Evolutionary conservation across 176 grass and related monocot genomes (phyloP), one percentile per base, ranked within the genome.

Genomic region (Hordeum marinum): DNA sequence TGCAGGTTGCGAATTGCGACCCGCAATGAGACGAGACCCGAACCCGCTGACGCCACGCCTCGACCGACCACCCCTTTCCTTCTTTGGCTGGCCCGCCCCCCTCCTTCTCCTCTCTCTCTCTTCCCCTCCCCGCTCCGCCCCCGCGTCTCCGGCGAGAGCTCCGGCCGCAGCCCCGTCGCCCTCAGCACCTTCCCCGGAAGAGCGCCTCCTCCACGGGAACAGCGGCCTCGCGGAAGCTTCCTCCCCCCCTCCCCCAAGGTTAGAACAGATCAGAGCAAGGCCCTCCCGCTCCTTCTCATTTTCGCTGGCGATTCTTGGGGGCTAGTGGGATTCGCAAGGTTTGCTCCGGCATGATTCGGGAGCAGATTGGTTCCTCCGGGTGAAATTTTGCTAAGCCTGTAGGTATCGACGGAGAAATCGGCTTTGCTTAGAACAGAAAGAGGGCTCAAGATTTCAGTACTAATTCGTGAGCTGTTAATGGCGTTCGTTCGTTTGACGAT

Each of bases 201-300:
- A 31, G 23, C 11, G 24, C 26, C 37, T 40, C 71, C 31, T 43
- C 31, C 12, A 9, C 68, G 41, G 66, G 36, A 39, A 18, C 1
- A 74, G 42, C 5, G 31, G 41, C 6, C 72, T 63, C 48, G 52
- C 11, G 60, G 34, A 39, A 36, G 24, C 6, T 63, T 27, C 20
- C 35, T 79, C 12, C 20, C 46, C 35, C 24, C 5, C 14, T n/a
- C 10, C 15, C 21, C 55, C 29, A 72, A 90, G 84, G 84, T 86
- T n/a, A 90, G 84, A 79, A 74, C 80, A 87, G 84, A 86, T 90
- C 84, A 83, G 88, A 71, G 13, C 78, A 63, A 6, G 36, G 36
- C 10, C 15, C 9, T 15, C 29, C 64, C 8, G 32, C 20, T n/a
- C 12, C 0, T 65, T 65, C 9, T 29, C 25, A 6, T 42, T 43